phyloP scores from a whole-genome alignment of 352 stramenopile genomes.

The Pythium oligandrum region DNA sequence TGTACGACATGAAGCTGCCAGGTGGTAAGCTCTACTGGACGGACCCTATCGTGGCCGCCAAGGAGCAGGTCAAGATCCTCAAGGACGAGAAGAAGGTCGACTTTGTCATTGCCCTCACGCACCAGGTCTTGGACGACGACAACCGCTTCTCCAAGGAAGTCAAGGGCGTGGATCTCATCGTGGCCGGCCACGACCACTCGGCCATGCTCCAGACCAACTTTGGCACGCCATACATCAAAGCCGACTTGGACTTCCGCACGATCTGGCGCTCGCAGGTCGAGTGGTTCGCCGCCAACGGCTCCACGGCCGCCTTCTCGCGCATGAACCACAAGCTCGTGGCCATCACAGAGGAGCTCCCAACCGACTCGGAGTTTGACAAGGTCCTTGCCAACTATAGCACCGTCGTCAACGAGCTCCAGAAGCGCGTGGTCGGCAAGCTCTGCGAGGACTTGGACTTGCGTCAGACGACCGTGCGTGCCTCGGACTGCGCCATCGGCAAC shows the following conservation, averaged over 20 bases:
- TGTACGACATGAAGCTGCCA: conserved; percentile 28
- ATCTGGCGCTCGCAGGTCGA: conserved; percentile 23
- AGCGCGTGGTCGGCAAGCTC: conserved; percentile 13
- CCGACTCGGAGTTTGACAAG: conserved; percentile 16
- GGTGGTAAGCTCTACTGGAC: conserved; percentile 21
- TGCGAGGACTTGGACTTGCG: conserved; percentile 14
- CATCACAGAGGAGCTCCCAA: conserved; percentile 11
- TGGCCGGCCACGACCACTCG: conserved; percentile 25
- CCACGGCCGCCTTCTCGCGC: conserved; percentile 2
- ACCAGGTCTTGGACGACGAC: conserved; percentile 21
- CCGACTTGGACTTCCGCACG: conserved; percentile 23
- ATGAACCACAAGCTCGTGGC: conserved; percentile 20
- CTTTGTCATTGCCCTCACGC: conserved; percentile 25
- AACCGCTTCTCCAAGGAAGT: conserved; percentile 23
- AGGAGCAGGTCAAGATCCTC: conserved; percentile 14
- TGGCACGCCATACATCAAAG: conserved; percentile 24
- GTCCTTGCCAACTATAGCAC: conserved; percentile 12
- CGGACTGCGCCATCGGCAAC: conserved; percentile 13
- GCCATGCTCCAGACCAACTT: conserved; percentile 24
- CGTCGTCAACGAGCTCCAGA: conserved; percentile 10
- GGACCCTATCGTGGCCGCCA: conserved; percentile 20
- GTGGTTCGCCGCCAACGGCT: conserved; percentile 11
- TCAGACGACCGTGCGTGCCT: conserved; percentile 12
- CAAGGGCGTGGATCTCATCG: conserved; percentile 24
- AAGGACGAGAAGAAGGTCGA: conserved; percentile 17